These are phyloP conservation scores for Lipomyces kockii DNA, from an alignment of 805 yeast genomes.

Conservation along the genomic window DNA sequence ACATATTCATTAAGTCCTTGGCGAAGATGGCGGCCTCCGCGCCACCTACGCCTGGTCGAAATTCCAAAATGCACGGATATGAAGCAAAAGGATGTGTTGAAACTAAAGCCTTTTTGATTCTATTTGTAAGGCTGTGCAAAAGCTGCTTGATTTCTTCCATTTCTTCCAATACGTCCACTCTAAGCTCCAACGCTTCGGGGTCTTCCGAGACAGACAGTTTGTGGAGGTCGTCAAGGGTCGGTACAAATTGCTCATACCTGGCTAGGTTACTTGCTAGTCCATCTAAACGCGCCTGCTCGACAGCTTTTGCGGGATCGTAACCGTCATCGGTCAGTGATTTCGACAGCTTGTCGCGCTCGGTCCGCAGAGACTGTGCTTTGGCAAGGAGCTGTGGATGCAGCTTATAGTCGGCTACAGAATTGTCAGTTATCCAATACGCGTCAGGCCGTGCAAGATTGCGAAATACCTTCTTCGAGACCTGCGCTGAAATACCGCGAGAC, in stretches of 20 bases:
- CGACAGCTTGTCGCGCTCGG: slow-evolving; percentile 26
- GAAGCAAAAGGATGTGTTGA: slow-evolving; percentile 81
- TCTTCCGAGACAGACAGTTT: slow-evolving; percentile 10
- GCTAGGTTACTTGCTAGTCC: slow-evolving; percentile 13
- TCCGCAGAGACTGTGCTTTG: slow-evolving; percentile 15
- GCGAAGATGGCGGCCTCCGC: slow-evolving; percentile 90
- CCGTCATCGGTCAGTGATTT: slow-evolving; percentile 17
- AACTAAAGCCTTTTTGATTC: slow-evolving; percentile 55
- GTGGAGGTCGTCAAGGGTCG: slow-evolving; percentile 13
- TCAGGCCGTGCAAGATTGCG: neutral
- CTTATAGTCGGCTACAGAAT: slow-evolving; percentile 3
- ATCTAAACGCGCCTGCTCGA: slow-evolving; percentile 20
- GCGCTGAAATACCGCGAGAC: neutral
- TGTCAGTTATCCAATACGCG: neutral
- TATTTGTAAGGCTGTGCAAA: slow-evolving; percentile 1
- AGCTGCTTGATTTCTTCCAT: slow-evolving; percentile 8
- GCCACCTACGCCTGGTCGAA: slow-evolving; percentile 97
- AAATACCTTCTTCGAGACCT: neutral
- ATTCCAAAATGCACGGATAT: slow-evolving; percentile 76
- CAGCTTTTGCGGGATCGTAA: slow-evolving; percentile 33
- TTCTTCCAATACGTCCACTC: slow-evolving; percentile 27
- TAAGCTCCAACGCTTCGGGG: slow-evolving; percentile 21
- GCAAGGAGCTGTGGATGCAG: slow-evolving; percentile 15
- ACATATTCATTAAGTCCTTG: slow-evolving; percentile 79
- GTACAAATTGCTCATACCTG: slow-evolving; percentile 24